These are phyloP conservation scores for Penicillium sclerotigenum DNA, from an alignment of 2,329 filamentous ascomycete species.

Conservation along the genomic window DNA sequence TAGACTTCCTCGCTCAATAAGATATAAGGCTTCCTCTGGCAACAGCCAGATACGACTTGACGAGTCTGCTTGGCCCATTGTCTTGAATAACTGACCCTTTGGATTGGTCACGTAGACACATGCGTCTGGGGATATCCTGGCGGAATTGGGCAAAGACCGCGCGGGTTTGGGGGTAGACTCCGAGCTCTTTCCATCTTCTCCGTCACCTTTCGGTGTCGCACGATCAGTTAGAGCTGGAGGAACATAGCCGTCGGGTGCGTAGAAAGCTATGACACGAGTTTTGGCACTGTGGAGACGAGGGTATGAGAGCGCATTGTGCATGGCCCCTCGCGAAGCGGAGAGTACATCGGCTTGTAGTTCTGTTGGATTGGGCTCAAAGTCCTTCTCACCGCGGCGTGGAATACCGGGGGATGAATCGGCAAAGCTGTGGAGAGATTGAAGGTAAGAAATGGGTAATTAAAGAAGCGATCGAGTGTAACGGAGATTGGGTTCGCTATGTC, in stretches of 20 bases:
- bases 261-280: slow-evolving; percentile 66
- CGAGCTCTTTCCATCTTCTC: slow-evolving; percentile 13
- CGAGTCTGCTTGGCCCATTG: slow-evolving; percentile 68
- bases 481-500: not conserved
- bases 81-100: slow-evolving; percentile 69
- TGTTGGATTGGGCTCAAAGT: slow-evolving; percentile 92
- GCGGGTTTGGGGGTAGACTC: slow-evolving; percentile 12
- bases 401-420: slow-evolving; percentile 49
- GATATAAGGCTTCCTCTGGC: slow-evolving; percentile 85
- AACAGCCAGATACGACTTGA: slow-evolving; percentile 73
- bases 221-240: slow-evolving; percentile 19
- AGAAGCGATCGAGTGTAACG: not conserved
- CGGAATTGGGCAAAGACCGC: slow-evolving; percentile 10
- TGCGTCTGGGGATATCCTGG: slow-evolving; percentile 30
- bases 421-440: slow-evolving; percentile 25
- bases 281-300: slow-evolving; percentile 71
- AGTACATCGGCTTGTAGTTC: slow-evolving; percentile 73
- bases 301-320: slow-evolving; percentile 81
- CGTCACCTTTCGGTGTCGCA: slow-evolving; percentile 15
- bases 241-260: slow-evolving; percentile 59
- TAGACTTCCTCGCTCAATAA: slow-evolving; percentile 81
- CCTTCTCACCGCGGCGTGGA: slow-evolving; percentile 91
- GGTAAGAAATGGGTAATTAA: slow-evolving; percentile 32
- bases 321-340: slow-evolving; percentile 76
- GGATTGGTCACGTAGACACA: slow-evolving; percentile 67